Conservation (phyloP, 1,139 yeast genomes). For the Hyphopichia khmerensis region DNA sequence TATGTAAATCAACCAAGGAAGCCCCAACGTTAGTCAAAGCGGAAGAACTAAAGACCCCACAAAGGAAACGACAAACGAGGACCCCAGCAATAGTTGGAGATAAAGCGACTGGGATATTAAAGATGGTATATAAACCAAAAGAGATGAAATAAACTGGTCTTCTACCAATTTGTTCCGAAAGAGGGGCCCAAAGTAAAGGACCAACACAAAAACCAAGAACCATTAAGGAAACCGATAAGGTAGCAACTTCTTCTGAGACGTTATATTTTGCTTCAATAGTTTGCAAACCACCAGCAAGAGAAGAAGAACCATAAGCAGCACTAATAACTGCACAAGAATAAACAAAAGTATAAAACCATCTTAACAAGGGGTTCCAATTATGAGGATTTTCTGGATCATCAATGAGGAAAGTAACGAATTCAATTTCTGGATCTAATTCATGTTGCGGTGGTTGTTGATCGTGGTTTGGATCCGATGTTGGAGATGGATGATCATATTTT, state of each 20-base stretch:
- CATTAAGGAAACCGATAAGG: slow-evolving; percentile 78
- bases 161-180: slow-evolving; percentile 84
- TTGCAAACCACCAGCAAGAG: slow-evolving; percentile 80
- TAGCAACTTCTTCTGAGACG: slow-evolving; percentile 77
- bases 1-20: slow-evolving; percentile 81
- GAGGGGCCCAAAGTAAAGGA: slow-evolving; percentile 87
- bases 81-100: slow-evolving; percentile 82
- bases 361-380: slow-evolving; percentile 62
- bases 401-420: slow-evolving; percentile 75
- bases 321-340: slow-evolving; percentile 71
- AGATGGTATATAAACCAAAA: slow-evolving; percentile 67
- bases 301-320: slow-evolving; percentile 89
- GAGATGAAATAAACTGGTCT: slow-evolving; percentile 80
- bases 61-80: slow-evolving; percentile 75
- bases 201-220: slow-evolving; percentile 88
- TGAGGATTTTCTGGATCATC: slow-evolving; percentile 86
- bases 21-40: slow-evolving; percentile 89
- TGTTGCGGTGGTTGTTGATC: slow-evolving; percentile 10
- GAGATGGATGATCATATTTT: slow-evolving; percentile 6
- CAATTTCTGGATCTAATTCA: slow-evolving; percentile 61
- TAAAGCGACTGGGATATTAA: slow-evolving; percentile 87
- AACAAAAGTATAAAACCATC: slow-evolving; percentile 69
- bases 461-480: slow-evolving; percentile 9
- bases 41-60: slow-evolving; percentile 84
- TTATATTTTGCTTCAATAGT: slow-evolving; percentile 61